Evolutionary conservation across 1,139 yeast species (phyloP), one percentile per base, ranked within the genome.

Genomic region (Suhomyces panamericanus): DNA sequence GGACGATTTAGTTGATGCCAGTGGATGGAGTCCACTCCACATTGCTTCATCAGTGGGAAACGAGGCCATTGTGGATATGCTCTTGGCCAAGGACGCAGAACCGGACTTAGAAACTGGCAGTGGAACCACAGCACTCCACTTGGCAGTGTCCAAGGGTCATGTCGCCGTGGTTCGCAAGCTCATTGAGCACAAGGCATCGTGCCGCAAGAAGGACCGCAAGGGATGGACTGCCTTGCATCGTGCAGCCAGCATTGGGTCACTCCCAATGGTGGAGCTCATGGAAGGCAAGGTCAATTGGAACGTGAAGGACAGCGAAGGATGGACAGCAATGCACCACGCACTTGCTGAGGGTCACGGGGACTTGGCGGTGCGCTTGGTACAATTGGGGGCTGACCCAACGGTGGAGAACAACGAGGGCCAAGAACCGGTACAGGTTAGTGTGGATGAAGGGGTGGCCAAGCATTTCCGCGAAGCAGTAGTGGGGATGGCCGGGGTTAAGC

Each of bases 261-360:
- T 70, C 27, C 79, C 79, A 2, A 62, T 86, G 15, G 75, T 81
- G 22, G 67, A 73, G 43, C 59, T 75, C 29, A 60, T 85, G 36
- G 76, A 80, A 3, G 70, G 76, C n/a, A 67, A 72, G 8, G 80
- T 85, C 3, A 86, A 88, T 15, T 60, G 90, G 24, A 87, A 89
- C 57, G 73, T 82, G 5, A 76, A 78, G 35, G 98, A 91, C 59
- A 55, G 57, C 15, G 75, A 77, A 42, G 95, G 96, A 0, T 88
- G 95, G 91, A 87, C 96, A 0, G 83, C 96, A 0, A 63, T 91
- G 53, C 96, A 89, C 62, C 96, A 89, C 63, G 96, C 98, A 0
- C 67, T 87, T 44, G 93, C 96, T 0, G 99, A 91, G 62, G 97
- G 97, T 0, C 85, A 85, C 58, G 91, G 85, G 2, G 96, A 88